Evolutionary conservation across 441 rosid genomes (phyloP), one percentile per base, ranked within the genome.

Genomic region (Lepidium campestre): DNA sequence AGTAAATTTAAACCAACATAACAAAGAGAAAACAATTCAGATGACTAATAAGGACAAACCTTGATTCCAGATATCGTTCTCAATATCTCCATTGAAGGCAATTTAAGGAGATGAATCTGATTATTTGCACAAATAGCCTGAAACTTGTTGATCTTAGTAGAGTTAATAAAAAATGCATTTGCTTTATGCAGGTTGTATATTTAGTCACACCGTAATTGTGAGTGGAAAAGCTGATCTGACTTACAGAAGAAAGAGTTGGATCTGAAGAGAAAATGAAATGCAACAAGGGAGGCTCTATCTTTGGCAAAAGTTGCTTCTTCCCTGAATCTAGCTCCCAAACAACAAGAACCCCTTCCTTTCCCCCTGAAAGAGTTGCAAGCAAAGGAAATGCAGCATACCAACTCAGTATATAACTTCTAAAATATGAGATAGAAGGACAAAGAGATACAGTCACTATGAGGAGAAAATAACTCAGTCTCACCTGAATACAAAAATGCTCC

Each of bases 311-410:
- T 44, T 90, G 92, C 88, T 95, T 92, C 85, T 88, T 92, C 80
- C 99, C 97, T 1, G 98, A 85, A 73, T 92, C 98, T 63, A 95
- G 72, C 76, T 88, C 98, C 97, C 99, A 95, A 71, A 92, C 98
- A 44, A 95, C 99, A 68, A 95, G 92, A 59, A 92, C 99, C 39
- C 99, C 99, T 86, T 95, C 99, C 70, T 79, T 87, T 68, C 99
- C 99, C 73, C 99, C 99, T 92, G n/a, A 73, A 68, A 77, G 37
- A 71, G 41, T n/a, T n/a, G n/a, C n/a, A n/a, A n/a, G n/a, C n/a
- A n/a, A n/a, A n/a, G n/a, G n/a, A n/a, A n/a, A n/a, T n/a, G n/a
- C n/a, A n/a, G n/a, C n/a, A n/a, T n/a, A n/a, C n/a, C n/a, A n/a
- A n/a, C n/a, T n/a, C n/a, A n/a, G n/a, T n/a, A n/a, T n/a, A n/a